Conservation (phyloP, 768 basidiomycete species). For the Phylloporus sp. region DNA sequence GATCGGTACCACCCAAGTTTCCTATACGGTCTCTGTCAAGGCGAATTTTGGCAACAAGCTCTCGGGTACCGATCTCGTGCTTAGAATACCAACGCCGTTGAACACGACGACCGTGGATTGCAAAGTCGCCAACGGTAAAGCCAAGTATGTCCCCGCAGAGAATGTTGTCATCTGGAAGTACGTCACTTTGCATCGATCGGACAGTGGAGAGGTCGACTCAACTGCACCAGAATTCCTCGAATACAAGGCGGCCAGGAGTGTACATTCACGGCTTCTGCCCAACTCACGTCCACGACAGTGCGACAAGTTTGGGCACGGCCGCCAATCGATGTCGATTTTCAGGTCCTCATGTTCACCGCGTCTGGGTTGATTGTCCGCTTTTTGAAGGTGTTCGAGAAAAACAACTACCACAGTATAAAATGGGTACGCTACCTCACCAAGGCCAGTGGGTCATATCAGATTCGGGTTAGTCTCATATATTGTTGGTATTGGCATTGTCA, state of each 20-base stretch:
- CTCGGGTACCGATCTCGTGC: slow-evolving; percentile 85
- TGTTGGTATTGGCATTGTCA: too few species aligned
- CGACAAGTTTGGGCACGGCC: slow-evolving; percentile 97
- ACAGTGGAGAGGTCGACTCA: slow-evolving; percentile 1
- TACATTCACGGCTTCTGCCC: slow-evolving; percentile 77
- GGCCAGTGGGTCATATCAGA: slow-evolving; percentile 89
- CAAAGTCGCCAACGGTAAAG: slow-evolving; percentile 89
- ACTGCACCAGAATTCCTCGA: slow-evolving; percentile 67
- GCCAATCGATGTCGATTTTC: slow-evolving; percentile 95
- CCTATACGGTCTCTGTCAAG: slow-evolving; percentile 84
- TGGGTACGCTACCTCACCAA: slow-evolving; percentile 97
- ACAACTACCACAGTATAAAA: slow-evolving; percentile 91
- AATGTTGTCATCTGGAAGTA: slow-evolving; percentile 98
- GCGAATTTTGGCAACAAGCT: slow-evolving; percentile 90
- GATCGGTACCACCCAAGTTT: slow-evolving; percentile 86
- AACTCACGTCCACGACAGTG: slow-evolving; percentile 81
- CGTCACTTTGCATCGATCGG: slow-evolving; percentile 30
- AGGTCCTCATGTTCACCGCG: slow-evolving; percentile 98
- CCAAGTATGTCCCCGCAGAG: slow-evolving; percentile 94
- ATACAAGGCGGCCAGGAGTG: slow-evolving; percentile 91
- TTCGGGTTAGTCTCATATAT: slow-evolving; percentile 88
- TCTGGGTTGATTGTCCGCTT: slow-evolving; percentile 97
- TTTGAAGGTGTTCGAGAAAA: slow-evolving; percentile 98
- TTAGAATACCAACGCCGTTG: slow-evolving; percentile 93
- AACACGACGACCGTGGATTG: slow-evolving; percentile 92